Evolutionary conservation across 345 rosid genomes (phyloP), one percentile per base, ranked within the genome.

Genomic region (Camelina neglecta): DNA sequence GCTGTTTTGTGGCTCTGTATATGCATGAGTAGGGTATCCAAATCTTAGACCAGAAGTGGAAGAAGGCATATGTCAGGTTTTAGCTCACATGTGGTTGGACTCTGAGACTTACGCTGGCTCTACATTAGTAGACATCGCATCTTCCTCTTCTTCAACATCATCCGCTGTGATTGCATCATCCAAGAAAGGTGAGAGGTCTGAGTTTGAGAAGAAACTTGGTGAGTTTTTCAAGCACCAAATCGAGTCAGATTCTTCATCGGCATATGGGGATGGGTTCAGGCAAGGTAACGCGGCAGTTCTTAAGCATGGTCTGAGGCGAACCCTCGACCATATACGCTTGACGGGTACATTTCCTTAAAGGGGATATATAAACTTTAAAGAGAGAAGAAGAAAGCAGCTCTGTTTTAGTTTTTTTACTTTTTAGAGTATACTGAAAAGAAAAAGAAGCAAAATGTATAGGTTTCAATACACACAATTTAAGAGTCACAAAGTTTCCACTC

Each of bases 51-150:
- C 97, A 49, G 96, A 91, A 59, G 99, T 96, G 4, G 99, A 96
- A 85, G 99, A 93, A 85, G 99, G 99, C 8, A 93, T 96, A 26
- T 96, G 99, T 78, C 99, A 96, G 75, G 98, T 93, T 9, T 74
- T 96, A 77, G 99, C 94, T 41, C 90, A 93, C 77, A 84, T 96
- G 99, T 96, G 99, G 99, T 74, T 96, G 77, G 98, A 93, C 7
- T 85, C 99, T 0, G 97, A 96, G 85, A 87, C 91, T 2, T 91
- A 89, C 60, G 69, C 59, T 60, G 78, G 81, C 9, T 21, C 78
- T 13, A 62, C 74, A 11, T 50, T 72, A 48, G 68, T 77, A 31
- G 88, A 80, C 2, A 85, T 47, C 4, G 66, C 97, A 49, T 84
- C 95, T 0, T 85, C 96, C 0, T 85, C 93, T 0, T 74, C 96